phyloP scores from a whole-genome alignment of 2,329 filamentous ascomycete species.

The Lachnellula arida region DNA sequence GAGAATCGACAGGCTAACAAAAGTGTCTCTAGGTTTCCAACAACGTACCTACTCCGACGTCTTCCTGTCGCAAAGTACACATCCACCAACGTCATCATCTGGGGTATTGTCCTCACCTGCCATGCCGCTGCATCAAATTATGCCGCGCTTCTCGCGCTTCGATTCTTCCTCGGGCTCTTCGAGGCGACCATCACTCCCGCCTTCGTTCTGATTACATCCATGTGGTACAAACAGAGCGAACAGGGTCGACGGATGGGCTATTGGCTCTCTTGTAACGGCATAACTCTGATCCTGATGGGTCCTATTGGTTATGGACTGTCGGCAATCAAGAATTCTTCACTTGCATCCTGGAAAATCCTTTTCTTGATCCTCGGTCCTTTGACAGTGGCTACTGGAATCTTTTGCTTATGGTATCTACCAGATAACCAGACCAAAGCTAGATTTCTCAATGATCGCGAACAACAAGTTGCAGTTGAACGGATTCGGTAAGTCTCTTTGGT shows the following conservation, averaged over 20 bases:
- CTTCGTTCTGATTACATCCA: constrained; percentile 45
- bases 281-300: background rate
- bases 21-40: too few species aligned
- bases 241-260: constrained; percentile 40
- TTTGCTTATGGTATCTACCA: constrained; percentile 6
- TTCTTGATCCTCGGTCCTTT: constrained; percentile 33
- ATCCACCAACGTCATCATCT: constrained; percentile 24
- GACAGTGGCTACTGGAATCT: constrained; percentile 1
- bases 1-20: too few species aligned
- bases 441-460: constrained; percentile 12
- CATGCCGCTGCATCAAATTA: constrained; percentile 33
- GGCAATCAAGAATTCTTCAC: constrained; percentile 41
- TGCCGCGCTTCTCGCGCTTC: constrained; percentile 38
- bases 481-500: background rate
- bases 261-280: constrained; percentile 37
- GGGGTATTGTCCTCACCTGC: constrained; percentile 36
- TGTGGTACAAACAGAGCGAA: constrained; percentile 40
- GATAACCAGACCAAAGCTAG: constrained; percentile 10
- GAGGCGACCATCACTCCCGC: constrained; percentile 50
- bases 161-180: constrained; percentile 51
- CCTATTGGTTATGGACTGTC: constrained; percentile 42
- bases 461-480: constrained; percentile 14
- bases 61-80: background rate
- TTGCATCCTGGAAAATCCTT: constrained; percentile 39
- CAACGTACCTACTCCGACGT: background rate